phyloP scores from a whole-genome alignment of 495 filamentous ascomycete genomes.

The Neurospora cerealis region DNA sequence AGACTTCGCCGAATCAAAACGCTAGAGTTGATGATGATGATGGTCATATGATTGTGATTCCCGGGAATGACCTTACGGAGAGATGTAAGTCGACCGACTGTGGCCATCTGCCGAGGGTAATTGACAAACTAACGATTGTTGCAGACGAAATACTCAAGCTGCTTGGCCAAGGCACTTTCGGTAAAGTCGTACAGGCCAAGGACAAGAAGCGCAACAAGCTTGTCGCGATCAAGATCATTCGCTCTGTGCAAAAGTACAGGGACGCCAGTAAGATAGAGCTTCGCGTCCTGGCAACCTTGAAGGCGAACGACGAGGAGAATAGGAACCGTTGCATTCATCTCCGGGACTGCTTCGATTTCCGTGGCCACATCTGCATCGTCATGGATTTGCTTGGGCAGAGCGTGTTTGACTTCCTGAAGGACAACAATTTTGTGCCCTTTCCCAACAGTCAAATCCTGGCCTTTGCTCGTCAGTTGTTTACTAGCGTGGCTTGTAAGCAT shows the following conservation, averaged over 20 bases:
- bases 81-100: slow-evolving; percentile 59
- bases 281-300: slow-evolving; percentile 79
- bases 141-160: slow-evolving; percentile 78
- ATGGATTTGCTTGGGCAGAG: slow-evolving; percentile 93
- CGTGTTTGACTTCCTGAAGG: slow-evolving; percentile 96
- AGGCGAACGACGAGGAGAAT: slow-evolving; percentile 83
- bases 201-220: slow-evolving; percentile 64
- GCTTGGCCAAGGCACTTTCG: slow-evolving; percentile 94
- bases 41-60: slow-evolving; percentile 86
- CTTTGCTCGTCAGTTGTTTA: slow-evolving; percentile 90
- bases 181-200: slow-evolving; percentile 90
- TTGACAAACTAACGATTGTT: slow-evolving; percentile 1
- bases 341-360: slow-evolving; percentile 93
- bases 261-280: slow-evolving; percentile 96
- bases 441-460: slow-evolving; percentile 98
- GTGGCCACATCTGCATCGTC: slow-evolving; percentile 97
- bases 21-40: slow-evolving; percentile 79
- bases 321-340: slow-evolving; percentile 96
- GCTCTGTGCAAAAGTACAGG: slow-evolving; percentile 94
- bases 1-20: slow-evolving; percentile 45
- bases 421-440: slow-evolving; percentile 89
- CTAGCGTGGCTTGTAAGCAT: slow-evolving; percentile 95
- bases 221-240: slow-evolving; percentile 95
- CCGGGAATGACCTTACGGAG: slow-evolving; percentile 72
- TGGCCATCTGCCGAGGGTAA: background rate